These are phyloP conservation scores for Diplodia corticola DNA, from an alignment of 2,329 filamentous ascomycete species.

Conservation along the genomic window DNA sequence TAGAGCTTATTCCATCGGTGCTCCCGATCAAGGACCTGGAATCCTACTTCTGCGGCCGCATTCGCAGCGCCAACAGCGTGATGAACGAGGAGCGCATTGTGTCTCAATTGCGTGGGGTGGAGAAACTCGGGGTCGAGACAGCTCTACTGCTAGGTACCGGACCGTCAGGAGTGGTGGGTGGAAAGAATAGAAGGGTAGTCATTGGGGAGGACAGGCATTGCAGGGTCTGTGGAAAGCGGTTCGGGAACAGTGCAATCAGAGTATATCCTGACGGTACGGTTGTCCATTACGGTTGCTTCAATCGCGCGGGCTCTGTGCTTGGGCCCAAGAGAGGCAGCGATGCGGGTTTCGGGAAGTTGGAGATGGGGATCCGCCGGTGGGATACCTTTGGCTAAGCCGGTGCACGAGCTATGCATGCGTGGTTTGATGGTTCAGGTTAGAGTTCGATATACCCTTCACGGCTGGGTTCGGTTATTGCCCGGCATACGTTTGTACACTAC, in stretches of 20 bases:
- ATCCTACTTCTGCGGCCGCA: slow-evolving; percentile 88
- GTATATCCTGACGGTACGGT: slow-evolving; percentile 71
- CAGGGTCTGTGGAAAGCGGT: slow-evolving; percentile 86
- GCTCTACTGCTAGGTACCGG: slow-evolving; percentile 72
- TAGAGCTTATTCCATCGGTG: slow-evolving; percentile 79
- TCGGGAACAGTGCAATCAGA: slow-evolving; percentile 87
- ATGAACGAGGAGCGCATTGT: slow-evolving; percentile 80
- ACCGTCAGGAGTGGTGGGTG: slow-evolving; percentile 57
- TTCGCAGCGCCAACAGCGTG: slow-evolving; percentile 79
- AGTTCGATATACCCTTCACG: not conserved
- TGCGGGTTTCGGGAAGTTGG: not conserved
- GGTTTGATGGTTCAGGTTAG: not conserved
- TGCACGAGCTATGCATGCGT: not conserved
- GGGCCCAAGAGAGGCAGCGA: not conserved
- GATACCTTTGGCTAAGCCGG: slow-evolving; percentile 6
- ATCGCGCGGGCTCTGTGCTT: not conserved
- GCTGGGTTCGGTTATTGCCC: not conserved
- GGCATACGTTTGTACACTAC: not conserved
- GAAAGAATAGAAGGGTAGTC: slow-evolving; percentile 68
- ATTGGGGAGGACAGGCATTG: slow-evolving; percentile 88
- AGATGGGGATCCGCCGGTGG: slow-evolving; percentile 9
- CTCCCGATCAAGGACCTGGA: slow-evolving; percentile 79
- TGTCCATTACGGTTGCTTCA: slow-evolving; percentile 51
- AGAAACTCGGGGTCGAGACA: slow-evolving; percentile 75
- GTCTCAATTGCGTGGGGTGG: slow-evolving; percentile 72